Conservation (phyloP, 495 filamentous ascomycete genomes). For the Oleoguttula mirabilis region DNA sequence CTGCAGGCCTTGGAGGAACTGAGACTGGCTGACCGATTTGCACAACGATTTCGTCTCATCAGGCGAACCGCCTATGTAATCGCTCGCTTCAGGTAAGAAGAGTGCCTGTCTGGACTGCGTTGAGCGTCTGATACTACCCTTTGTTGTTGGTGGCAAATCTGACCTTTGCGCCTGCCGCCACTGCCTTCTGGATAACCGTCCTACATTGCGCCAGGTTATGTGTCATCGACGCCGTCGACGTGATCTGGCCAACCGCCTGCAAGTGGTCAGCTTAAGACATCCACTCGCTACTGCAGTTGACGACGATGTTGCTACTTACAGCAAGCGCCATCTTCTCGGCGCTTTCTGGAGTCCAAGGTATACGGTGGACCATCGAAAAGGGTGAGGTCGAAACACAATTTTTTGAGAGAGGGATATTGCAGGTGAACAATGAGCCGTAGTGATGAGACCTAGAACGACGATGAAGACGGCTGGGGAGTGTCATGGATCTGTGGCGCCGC, state of each 20-base stretch:
- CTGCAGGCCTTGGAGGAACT: slow-evolving; percentile 64
- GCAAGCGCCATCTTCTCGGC: slow-evolving; percentile 24
- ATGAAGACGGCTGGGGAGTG: too few relatives aligned
- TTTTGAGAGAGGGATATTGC: neutral
- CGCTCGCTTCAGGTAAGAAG: slow-evolving; percentile 84
- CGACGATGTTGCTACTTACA: too few relatives aligned
- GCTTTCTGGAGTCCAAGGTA: slow-evolving; percentile 8
- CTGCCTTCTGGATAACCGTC: slow-evolving; percentile 57
- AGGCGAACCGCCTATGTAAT: slow-evolving; percentile 64
- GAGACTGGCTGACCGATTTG: slow-evolving; percentile 40
- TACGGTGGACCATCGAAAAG: slow-evolving; percentile 6
- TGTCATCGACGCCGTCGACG: slow-evolving; percentile 65
- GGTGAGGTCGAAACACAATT: too few relatives aligned
- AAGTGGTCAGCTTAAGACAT: too few relatives aligned
- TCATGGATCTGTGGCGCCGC: too few relatives aligned
- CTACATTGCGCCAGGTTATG: slow-evolving; percentile 70
- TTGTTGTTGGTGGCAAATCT: slow-evolving; percentile 2
- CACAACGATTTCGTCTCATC: slow-evolving; percentile 57
- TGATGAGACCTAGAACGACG: too few relatives aligned
- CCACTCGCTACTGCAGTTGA: too few relatives aligned
- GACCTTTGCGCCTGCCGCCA: slow-evolving; percentile 65
- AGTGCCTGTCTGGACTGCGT: slow-evolving; percentile 44
- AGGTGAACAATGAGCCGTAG: too few relatives aligned
- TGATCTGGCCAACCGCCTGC: slow-evolving; percentile 79
- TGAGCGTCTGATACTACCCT: neutral